These are phyloP conservation scores for Irpex sp. DNA, from an alignment of 1,284 basidiomycete species.

Conservation along the genomic window DNA sequence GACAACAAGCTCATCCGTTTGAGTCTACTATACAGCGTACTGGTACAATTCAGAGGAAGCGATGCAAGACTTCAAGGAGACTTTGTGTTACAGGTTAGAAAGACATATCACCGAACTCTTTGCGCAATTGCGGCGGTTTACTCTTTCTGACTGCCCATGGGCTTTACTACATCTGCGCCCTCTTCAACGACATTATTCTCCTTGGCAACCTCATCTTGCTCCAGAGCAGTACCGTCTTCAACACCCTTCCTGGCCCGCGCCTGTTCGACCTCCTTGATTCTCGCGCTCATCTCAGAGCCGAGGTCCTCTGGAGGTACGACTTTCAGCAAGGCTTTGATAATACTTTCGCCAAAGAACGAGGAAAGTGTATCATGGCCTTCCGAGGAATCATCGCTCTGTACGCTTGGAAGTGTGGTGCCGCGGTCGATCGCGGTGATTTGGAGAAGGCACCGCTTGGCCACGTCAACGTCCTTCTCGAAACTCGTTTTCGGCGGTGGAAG, in stretches of 20 bases:
- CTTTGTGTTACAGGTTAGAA: too few species aligned
- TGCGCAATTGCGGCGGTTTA: too few species aligned
- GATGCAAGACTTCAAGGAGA: too few species aligned
- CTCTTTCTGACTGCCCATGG: too few species aligned
- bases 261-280: not conserved
- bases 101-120: too few species aligned
- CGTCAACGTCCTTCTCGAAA: not conserved
- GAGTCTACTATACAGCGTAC: too few species aligned
- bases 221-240: not conserved
- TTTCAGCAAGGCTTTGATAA: not conserved
- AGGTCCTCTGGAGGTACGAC: not conserved
- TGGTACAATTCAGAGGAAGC: too few species aligned
- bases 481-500: not conserved
- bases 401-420: not conserved
- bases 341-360: not conserved
- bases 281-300: not conserved
- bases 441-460: not conserved
- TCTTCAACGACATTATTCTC: not conserved
- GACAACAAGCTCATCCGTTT: too few species aligned
- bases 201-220: not conserved
- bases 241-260: not conserved
- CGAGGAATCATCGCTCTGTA: not conserved
- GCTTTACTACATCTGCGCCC: not conserved
- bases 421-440: not conserved
- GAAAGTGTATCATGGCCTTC: not conserved